phyloP scores from a whole-genome alignment of 768 basidiomycete genomes.

The Phylloporus rhodoxanthus region DNA sequence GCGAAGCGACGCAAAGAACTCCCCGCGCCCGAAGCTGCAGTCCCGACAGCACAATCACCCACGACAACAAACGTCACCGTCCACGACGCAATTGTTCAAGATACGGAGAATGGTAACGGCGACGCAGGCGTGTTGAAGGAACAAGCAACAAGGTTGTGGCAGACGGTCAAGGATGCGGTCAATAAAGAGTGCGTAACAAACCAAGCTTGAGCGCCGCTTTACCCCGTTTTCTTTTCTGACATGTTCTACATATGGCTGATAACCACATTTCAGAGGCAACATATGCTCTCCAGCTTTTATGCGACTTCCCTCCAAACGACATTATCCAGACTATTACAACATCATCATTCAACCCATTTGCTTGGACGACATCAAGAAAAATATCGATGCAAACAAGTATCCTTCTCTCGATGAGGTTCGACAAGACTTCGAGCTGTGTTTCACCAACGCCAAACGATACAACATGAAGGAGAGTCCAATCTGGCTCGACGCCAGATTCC shows the following conservation, averaged over 20 bases:
- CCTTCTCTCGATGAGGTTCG: conserved; percentile 59
- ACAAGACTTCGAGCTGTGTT: conserved; percentile 70
- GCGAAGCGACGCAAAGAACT: conserved; percentile 48
- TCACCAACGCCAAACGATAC: conserved; percentile 76
- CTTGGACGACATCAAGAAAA: conserved; percentile 82
- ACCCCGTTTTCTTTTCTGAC: conserved; percentile 40
- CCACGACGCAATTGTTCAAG: conserved; percentile 17
- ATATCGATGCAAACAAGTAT: conserved; percentile 58
- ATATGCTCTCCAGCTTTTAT: conserved; percentile 60
- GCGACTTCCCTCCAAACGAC: conserved; percentile 61
- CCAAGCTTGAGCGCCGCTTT: conserved; percentile 33
- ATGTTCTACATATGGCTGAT: conserved; percentile 27
- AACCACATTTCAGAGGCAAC: conserved; percentile 48
- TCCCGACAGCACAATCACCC: conserved; percentile 27
- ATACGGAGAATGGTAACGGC: conserved; percentile 17
- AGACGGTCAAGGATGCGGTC: conserved; percentile 73
- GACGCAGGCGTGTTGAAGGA: conserved; percentile 44
- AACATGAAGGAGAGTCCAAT: conserved; percentile 77
- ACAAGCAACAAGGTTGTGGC: conserved; percentile 69
- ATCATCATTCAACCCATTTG: conserved; percentile 79
- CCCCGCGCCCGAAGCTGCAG: conserved; percentile 37
- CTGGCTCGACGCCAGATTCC: conserved; percentile 74
- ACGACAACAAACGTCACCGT: conserved; percentile 28
- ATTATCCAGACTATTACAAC: conserved; percentile 83
- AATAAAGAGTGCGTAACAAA: conserved; percentile 79